Evolutionary conservation across 176 grass and related monocot genomes (phyloP).

Genomic region (Metroxylon sagu): DNA sequence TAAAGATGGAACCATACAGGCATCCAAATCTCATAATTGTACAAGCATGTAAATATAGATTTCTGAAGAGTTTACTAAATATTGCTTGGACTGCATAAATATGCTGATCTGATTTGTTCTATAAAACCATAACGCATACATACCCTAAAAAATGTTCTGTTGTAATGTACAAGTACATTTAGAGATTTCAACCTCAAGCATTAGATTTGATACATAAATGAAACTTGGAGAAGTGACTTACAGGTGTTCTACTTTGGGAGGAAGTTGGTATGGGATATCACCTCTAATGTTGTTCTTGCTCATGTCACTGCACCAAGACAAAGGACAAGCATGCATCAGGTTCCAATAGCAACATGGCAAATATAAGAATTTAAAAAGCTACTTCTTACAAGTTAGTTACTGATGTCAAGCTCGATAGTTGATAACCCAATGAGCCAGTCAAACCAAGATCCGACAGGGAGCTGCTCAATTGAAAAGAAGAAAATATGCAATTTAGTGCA

Average conservation of each 20-base stretch:
- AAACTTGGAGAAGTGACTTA: conserved; percentile 29
- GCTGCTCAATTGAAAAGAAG: conserved; percentile 35
- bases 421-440: conserved; percentile 63
- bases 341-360: conserved; percentile 37
- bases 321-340: conserved; percentile 52
- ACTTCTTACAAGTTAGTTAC: conserved; percentile 96
- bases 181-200: too few relatives aligned
- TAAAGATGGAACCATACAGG: too few relatives aligned
- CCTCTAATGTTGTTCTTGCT: conserved; percentile 92
- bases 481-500: conserved; percentile 16
- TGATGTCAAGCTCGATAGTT: conserved; percentile 76
- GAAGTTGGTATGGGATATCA: conserved; percentile 82
- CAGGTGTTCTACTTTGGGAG: conserved; percentile 71
- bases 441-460: conserved; percentile 65
- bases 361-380: conserved; percentile 16
- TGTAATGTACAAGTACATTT: too few relatives aligned
- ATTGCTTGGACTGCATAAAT: neutral
- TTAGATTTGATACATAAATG: too few relatives aligned
- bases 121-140: neutral
- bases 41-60: too few relatives aligned
- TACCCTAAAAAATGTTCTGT: too few relatives aligned
- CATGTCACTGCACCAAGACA: conserved; percentile 81
- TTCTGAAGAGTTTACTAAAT: too few relatives aligned
- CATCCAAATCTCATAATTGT: too few relatives aligned
- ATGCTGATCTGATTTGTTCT: conserved; percentile 8